These are phyloP conservation scores for Artemisia argyi DNA, from an alignment of 129 eudicot species.

Conservation along the genomic window DNA sequence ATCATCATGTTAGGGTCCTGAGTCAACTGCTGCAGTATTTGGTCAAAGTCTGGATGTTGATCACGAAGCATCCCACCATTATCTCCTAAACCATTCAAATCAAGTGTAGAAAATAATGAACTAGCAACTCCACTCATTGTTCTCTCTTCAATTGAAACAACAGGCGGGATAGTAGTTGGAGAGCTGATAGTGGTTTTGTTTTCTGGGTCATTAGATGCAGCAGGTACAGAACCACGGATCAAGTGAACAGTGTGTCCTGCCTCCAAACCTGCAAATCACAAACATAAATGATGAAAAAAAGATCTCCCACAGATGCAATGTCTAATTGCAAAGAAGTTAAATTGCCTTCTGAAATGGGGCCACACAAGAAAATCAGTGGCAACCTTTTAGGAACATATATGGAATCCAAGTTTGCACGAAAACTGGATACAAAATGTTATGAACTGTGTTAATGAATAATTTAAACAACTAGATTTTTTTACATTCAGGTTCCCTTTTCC, in stretches of 20 bases:
- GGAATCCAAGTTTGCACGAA: too few species aligned
- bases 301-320: too few species aligned
- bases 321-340: too few species aligned
- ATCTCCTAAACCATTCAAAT: constrained; percentile 39
- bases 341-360: too few species aligned
- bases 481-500: too few species aligned
- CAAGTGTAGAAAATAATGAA: constrained; percentile 59
- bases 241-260: constrained; percentile 63
- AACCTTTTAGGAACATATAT: too few species aligned
- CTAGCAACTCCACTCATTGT: constrained; percentile 32
- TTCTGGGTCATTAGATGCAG: constrained; percentile 28
- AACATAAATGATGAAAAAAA: not conserved
- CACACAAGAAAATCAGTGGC: too few species aligned
- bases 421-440: too few species aligned
- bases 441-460: too few species aligned
- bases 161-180: constrained; percentile 25
- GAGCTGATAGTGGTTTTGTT: constrained; percentile 25
- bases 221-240: constrained; percentile 56
- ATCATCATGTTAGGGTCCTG: constrained; percentile 74
- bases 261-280: constrained; percentile 50
- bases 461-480: too few species aligned
- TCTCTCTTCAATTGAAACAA: constrained; percentile 16
- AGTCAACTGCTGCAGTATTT: constrained; percentile 66
- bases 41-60: constrained; percentile 65
- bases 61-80: constrained; percentile 60